Conservation (phyloP, 371 early-diverging fungal genomes). For the Mucor irregularis region DNA sequence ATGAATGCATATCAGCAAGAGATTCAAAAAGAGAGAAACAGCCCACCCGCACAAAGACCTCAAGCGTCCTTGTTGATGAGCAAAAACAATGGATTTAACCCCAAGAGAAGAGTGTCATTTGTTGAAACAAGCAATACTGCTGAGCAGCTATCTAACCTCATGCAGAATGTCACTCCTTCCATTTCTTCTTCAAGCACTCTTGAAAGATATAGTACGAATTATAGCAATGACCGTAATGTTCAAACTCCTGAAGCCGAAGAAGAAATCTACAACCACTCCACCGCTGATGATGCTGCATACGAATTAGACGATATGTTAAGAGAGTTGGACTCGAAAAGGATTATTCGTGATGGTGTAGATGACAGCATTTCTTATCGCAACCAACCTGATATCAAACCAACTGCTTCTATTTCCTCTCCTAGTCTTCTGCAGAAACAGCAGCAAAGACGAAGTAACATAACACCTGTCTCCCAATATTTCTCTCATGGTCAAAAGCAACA, state of each 20-base stretch:
- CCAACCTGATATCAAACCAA: slow-evolving; percentile 14
- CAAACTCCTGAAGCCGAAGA: neutral
- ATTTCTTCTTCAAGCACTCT: neutral
- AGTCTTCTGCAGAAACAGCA: slow-evolving; percentile 9
- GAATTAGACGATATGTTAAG: slow-evolving; percentile 23
- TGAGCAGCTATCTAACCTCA: no score
- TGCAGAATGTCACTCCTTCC: no score
- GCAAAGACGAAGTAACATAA: slow-evolving; percentile 10
- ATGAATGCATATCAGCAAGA: neutral
- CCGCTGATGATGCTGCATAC: slow-evolving; percentile 15
- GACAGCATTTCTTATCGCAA: neutral
- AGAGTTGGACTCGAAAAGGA: slow-evolving; percentile 14
- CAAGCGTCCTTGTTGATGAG: slow-evolving; percentile 4
- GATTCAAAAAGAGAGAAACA: neutral
- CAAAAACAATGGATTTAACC: slow-evolving; percentile 6
- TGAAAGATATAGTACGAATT: neutral
- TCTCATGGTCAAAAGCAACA: slow-evolving; percentile 1
- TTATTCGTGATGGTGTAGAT: slow-evolving; percentile 2
- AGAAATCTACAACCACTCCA: neutral
- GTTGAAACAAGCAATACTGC: neutral
- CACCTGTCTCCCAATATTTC: neutral
- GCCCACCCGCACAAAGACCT: neutral
- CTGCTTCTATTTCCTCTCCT: slow-evolving; percentile 19
- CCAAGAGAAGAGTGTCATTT: slow-evolving; percentile 9
- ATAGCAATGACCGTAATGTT: neutral